Evolutionary conservation across 768 basidiomycete species (phyloP).

Genomic region (Termitomyces sp.): DNA sequence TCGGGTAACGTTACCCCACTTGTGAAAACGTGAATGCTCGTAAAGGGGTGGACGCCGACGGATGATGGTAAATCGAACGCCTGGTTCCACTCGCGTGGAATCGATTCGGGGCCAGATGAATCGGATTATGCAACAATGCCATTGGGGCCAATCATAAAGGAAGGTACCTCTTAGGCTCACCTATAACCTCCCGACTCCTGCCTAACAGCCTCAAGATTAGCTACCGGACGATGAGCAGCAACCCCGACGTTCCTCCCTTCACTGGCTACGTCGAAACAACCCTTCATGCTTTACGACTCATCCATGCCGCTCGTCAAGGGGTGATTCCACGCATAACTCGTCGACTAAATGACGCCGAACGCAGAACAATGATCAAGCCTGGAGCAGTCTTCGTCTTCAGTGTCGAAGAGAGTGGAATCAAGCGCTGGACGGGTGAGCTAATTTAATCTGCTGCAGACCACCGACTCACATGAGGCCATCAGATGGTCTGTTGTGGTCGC

Average conservation of each 20-base stretch:
- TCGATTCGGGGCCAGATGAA: conserved; percentile 35
- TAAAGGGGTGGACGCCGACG: conserved; percentile 37
- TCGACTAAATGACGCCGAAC: conserved; percentile 79
- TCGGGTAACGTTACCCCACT: conserved; percentile 38
- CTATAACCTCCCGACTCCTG: conserved; percentile 40
- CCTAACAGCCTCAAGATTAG: conserved; percentile 57
- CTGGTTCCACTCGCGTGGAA: conserved; percentile 27
- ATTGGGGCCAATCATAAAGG: conserved; percentile 40
- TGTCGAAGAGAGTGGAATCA: conserved; percentile 85
- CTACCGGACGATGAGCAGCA: conserved; percentile 43
- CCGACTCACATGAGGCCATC: conserved; percentile 14
- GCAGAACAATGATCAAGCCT: conserved; percentile 57
- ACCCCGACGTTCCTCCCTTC: conserved; percentile 63
- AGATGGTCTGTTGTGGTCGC: conserved; percentile 75
- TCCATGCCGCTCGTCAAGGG: conserved; percentile 78
- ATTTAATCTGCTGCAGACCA: conserved; percentile 6
- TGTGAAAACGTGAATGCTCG: conserved; percentile 22
- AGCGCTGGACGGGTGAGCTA: conserved; percentile 72
- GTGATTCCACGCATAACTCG: conserved; percentile 81
- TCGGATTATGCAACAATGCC: conserved; percentile 35
- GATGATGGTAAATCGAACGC: conserved; percentile 30
- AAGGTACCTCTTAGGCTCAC: conserved; percentile 36
- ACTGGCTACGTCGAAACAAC: conserved; percentile 80
- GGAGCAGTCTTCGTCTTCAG: conserved; percentile 85
- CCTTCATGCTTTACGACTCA: conserved; percentile 75